A percentile compares a stretch with the other conserved stretches of the same genome.
Conservation (phyloP, 768 basidiomycete species). For the Trametes coccinea region DNA sequence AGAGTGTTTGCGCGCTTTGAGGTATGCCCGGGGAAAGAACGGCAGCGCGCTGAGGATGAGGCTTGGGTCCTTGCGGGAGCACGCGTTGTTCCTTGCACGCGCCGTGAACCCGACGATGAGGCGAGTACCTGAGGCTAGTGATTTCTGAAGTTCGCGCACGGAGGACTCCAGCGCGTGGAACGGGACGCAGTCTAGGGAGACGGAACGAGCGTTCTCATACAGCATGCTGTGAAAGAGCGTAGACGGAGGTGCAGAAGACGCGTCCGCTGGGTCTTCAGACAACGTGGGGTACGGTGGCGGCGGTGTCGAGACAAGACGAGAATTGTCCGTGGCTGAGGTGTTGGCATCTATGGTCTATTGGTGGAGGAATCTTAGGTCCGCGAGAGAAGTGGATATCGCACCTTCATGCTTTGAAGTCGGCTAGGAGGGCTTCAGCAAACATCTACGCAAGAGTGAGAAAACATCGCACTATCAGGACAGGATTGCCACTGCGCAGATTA, state of each 20-base stretch:
- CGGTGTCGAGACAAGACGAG: not conserved
- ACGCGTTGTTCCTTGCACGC: conserved; percentile 5
- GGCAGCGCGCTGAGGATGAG: conserved; percentile 25
- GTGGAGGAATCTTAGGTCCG: no score
- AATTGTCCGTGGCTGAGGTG: not conserved
- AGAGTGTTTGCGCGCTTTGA: not conserved
- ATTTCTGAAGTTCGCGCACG: conserved; percentile 21
- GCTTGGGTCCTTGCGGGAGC: conserved; percentile 1
- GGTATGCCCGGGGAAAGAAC: conserved; percentile 24
- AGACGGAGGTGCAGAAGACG: conserved; percentile 1
- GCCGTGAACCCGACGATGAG: conserved; percentile 26
- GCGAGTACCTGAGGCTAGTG: conserved; percentile 12
- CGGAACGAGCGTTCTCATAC: conserved; percentile 2
- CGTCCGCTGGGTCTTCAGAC: not conserved
- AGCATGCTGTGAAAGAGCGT: conserved; percentile 16
- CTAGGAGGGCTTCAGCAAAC: not conserved
- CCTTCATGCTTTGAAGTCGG: conserved; percentile 2
- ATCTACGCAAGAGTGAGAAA: not conserved
- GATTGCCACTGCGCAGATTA: not conserved
- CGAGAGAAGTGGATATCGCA: not conserved
- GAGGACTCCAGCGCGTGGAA: conserved; percentile 9
- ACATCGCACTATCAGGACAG: not conserved
- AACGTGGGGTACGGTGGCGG: conserved; percentile 5
- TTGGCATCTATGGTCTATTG: not conserved
- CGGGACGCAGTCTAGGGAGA: conserved; percentile 23